A percentile compares a stretch with the other conserved stretches of the same genome.
phyloP scores from a whole-genome alignment of 306 rosid species.

The Castanopsis chinensis region DNA sequence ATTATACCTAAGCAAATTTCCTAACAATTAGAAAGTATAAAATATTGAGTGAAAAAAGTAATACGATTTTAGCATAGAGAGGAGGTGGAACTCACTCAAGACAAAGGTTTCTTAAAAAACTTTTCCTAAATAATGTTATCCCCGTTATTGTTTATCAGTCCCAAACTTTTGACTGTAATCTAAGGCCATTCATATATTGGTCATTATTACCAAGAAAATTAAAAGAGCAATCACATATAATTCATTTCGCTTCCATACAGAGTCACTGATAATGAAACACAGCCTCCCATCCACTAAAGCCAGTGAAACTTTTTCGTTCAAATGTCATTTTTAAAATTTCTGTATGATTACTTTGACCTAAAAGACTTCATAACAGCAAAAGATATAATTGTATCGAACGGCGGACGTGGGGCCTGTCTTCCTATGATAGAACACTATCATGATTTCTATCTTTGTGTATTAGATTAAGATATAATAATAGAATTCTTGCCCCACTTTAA shows the following conservation, averaged over 20 bases:
- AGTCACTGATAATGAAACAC: not conserved
- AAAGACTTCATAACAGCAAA: conserved; percentile 43
- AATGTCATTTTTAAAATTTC: conserved; percentile 19
- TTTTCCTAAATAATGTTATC: conserved; percentile 12
- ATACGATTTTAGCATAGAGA: not conserved
- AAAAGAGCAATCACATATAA: conserved; percentile 10
- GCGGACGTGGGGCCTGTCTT: conserved; percentile 65
- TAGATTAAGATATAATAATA: conserved; percentile 32
- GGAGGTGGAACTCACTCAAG: conserved; percentile 9
- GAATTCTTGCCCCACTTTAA: conserved; percentile 32
- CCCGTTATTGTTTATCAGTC: not conserved
- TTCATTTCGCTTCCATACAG: conserved; percentile 9
- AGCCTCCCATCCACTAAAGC: conserved; percentile 31
- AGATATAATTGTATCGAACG: conserved; percentile 64
- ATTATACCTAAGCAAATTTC: not conserved
- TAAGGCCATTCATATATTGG: not conserved
- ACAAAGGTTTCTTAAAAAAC: conserved; percentile 12
- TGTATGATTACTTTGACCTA: conserved; percentile 61
- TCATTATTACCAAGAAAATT: conserved; percentile 7
- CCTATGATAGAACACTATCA: conserved; percentile 52
- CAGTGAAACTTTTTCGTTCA: conserved; percentile 36
- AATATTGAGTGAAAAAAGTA: not conserved
- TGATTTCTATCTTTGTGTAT: conserved; percentile 38
- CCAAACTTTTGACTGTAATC: conserved; percentile 21
- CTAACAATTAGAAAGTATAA: not conserved